Evolutionary conservation across 208 protist genomes (phyloP).

Genomic region (Entamoeba invadens): DNA sequence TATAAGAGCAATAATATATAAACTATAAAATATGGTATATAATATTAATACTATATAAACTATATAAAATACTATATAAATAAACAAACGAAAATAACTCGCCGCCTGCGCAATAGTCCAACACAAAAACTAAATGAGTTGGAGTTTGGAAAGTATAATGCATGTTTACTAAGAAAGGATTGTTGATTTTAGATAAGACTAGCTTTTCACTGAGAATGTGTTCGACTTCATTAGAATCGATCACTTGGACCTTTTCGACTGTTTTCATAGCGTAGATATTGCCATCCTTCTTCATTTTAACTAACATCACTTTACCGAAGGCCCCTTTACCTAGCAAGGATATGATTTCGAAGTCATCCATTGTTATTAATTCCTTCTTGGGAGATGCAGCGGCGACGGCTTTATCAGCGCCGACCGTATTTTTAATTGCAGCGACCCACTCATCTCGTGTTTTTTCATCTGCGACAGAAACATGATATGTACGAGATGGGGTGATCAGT

Average conservation of each 20-base stretch:
- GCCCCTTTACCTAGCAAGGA: neutral
- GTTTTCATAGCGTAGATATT: slow-evolving; percentile 41
- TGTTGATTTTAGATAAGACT: slow-evolving; percentile 27
- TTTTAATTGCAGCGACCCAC: neutral
- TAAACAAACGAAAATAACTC: slow-evolving; percentile 48
- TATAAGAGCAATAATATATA: too few relatives aligned
- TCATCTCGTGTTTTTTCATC: neutral
- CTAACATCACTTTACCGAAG: slow-evolving; percentile 27
- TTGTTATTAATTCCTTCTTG: neutral
- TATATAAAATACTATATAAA: too few relatives aligned
- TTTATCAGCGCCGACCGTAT: neutral
- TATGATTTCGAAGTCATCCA: neutral
- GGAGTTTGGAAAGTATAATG: slow-evolving; percentile 37
- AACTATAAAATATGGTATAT: too few relatives aligned
- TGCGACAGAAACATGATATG: neutral
- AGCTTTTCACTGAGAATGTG: slow-evolving; percentile 36
- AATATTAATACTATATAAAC: too few relatives aligned
- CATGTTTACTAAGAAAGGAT: slow-evolving; percentile 46
- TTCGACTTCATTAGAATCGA: slow-evolving; percentile 36
- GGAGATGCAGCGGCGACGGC: neutral
- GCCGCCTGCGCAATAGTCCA: slow-evolving; percentile 57
- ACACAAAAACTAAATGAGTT: slow-evolving; percentile 40
- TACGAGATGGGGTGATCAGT: neutral
- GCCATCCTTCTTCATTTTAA: neutral
- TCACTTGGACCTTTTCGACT: slow-evolving; percentile 38